Percentiles rank a stretch among this genome's conserved stretches.
Conservation (phyloP, 345 rosid species). For the Cochlearia excelsa region DNA sequence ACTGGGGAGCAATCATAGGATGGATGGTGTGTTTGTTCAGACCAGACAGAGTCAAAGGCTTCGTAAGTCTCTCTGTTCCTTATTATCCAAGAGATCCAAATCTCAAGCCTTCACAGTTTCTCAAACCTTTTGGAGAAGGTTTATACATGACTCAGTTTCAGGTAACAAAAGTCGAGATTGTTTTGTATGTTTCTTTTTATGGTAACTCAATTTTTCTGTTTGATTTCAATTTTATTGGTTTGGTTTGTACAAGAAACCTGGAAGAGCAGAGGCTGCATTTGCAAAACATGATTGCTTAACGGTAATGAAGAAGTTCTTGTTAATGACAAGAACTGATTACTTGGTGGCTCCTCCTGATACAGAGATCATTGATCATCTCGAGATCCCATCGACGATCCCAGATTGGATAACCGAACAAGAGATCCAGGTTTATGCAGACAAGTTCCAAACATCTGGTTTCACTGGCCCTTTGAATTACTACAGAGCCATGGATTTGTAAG, state of each 20-base stretch:
- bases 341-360: constrained; percentile 57
- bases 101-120: constrained; percentile 33
- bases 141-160: constrained; percentile 61
- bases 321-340: constrained; percentile 44
- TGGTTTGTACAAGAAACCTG: constrained; percentile 45
- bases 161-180: constrained; percentile 34
- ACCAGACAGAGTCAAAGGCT: constrained; percentile 58
- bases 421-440: constrained; percentile 55
- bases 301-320: constrained; percentile 66
- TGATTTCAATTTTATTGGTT: not conserved
- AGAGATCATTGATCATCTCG: constrained; percentile 60
- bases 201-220: not conserved
- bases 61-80: constrained; percentile 48
- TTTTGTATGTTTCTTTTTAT: not conserved
- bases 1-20: constrained; percentile 60
- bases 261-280: constrained; percentile 67
- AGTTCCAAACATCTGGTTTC: constrained; percentile 65
- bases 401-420: constrained; percentile 69
- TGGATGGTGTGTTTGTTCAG: constrained; percentile 53
- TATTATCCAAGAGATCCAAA: constrained; percentile 42
- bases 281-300: constrained; percentile 56
- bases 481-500: constrained; percentile 61
- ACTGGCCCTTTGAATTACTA: constrained; percentile 60
- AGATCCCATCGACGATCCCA: constrained; percentile 49
- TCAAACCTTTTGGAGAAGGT: constrained; percentile 46